Evolutionary conservation across 306 rosid species (phyloP).

Genomic region (Macrotyloma uniflorum): DNA sequence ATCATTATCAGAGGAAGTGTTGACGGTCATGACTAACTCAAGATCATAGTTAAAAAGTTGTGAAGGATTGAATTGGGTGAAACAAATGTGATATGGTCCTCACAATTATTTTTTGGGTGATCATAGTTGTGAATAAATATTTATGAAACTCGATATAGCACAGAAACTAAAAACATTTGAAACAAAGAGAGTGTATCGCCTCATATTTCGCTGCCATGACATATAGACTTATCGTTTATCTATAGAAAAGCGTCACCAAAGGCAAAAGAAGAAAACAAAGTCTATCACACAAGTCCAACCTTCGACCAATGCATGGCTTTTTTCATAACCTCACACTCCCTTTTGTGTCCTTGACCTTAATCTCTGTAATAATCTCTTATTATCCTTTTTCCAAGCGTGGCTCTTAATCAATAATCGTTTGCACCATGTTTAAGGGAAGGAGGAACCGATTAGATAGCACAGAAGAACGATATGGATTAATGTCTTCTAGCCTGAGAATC

Average conservation of each 20-base stretch:
- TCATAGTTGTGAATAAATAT: too few relatives aligned
- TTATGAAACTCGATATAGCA: conserved; percentile 22
- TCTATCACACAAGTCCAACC: conserved; percentile 22
- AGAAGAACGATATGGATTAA: conserved; percentile 39
- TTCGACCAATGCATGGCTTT: conserved; percentile 13
- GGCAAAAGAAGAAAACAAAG: conserved; percentile 27
- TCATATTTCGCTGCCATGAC: conserved; percentile 33
- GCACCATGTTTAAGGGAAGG: conserved; percentile 33
- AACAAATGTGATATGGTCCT: too few relatives aligned
- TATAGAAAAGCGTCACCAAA: conserved; percentile 34
- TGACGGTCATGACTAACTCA: too few relatives aligned
- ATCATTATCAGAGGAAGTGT: too few relatives aligned
- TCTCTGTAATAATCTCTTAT: background rate
- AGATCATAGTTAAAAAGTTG: too few relatives aligned
- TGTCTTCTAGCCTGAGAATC: conserved; percentile 6
- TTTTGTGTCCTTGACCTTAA: background rate
- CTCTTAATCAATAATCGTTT: background rate
- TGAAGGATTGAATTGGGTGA: too few relatives aligned
- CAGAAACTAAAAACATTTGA: conserved; percentile 28
- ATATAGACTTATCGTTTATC: conserved; percentile 24
- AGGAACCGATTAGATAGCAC: conserved; percentile 45
- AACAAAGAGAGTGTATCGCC: conserved; percentile 54
- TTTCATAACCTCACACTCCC: background rate
- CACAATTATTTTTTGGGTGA: too few relatives aligned
- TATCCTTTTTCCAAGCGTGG: conserved; percentile 21